Evolutionary conservation across 495 filamentous ascomycete genomes (phyloP), one percentile per base, ranked within the genome.

Genomic region (Talaromyces stipitatus): DNA sequence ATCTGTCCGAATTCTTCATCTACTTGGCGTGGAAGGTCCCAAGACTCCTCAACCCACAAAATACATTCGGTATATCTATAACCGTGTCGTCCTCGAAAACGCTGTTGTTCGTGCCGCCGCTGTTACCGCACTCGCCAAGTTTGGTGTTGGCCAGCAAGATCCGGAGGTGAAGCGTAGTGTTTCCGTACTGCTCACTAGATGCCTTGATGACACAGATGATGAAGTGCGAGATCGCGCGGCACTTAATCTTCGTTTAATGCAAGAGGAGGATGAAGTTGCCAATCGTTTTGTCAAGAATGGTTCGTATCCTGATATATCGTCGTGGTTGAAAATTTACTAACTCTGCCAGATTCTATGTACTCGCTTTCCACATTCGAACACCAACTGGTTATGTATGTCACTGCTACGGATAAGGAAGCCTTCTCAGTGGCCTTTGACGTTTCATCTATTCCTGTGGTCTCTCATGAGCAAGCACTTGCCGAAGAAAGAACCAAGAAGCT

Each of bases 1-100:
- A 54, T 92, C 95, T 32, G 92, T 99, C 50, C 85, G 95, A 45
- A 91, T 97, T 59, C 75, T 99, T 33, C 92, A 97, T 73, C 81
- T 97, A 26, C 82, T 99, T 29, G 94, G 95, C 61, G 78, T 89
- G 23, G 94, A 99, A 75, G 95, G 94, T 18, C 95, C 95, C 29
- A 95, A 91, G 77, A 97, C 95, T 4, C 85, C 89, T 4, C 89
- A 96, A 61, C 95, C 94, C 3, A 97, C 92, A 55, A 97, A 97
- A 78, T 99, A 96, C 62, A 95, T 99, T 66, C 88, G 94, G 11
- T 99, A 99, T 71, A 97, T 99, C 63, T 99, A 99, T 73, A 99
- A 99, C 76, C 86, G 94, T 30, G 94, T 99, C 18, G 95, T 97
- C 23, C 75, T 99, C 24, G 94, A 99, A 75, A 99, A 97, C 67